phyloP scores from a whole-genome alignment of 2,329 filamentous ascomycete species.

The Paecilomyces fulvus region DNA sequence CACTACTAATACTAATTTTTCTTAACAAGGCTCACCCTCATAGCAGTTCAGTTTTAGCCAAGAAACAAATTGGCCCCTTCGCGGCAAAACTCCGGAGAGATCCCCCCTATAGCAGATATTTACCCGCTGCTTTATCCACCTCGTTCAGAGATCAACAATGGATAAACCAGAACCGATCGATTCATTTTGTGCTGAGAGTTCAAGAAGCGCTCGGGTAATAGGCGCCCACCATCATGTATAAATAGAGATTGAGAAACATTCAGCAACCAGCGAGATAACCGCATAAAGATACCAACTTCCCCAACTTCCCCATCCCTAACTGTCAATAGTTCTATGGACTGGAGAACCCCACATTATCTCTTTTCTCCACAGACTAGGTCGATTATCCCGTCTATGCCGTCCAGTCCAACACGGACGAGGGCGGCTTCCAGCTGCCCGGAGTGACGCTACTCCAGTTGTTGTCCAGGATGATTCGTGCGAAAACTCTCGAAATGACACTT shows the following conservation, averaged over 20 bases:
- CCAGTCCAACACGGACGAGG: no score
- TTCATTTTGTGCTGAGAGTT: neutral
- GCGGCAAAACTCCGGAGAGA: neutral
- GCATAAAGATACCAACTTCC: neutral
- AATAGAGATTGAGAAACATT: neutral
- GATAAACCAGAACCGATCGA: neutral
- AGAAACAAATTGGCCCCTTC: neutral
- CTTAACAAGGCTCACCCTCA: neutral
- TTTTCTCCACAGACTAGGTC: neutral
- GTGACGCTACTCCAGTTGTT: neutral
- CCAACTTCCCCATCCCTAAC: neutral
- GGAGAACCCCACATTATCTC: neutral
- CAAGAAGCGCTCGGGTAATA: neutral
- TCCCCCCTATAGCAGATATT: neutral
- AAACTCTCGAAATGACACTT: neutral
- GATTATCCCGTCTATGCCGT: neutral
- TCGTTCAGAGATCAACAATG: neutral
- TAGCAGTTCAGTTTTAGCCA: neutral
- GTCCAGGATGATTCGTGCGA: neutral
- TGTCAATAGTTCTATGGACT: neutral
- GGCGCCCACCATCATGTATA: neutral
- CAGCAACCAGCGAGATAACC: neutral
- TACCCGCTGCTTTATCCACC: neutral
- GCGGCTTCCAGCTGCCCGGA: neutral
- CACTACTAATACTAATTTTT: neutral